A percentile compares a stretch with the other conserved stretches of the same genome.
Evolutionary conservation across 2,329 filamentous ascomycete genomes (phyloP).

Genomic region (Monilinia fructigena): DNA sequence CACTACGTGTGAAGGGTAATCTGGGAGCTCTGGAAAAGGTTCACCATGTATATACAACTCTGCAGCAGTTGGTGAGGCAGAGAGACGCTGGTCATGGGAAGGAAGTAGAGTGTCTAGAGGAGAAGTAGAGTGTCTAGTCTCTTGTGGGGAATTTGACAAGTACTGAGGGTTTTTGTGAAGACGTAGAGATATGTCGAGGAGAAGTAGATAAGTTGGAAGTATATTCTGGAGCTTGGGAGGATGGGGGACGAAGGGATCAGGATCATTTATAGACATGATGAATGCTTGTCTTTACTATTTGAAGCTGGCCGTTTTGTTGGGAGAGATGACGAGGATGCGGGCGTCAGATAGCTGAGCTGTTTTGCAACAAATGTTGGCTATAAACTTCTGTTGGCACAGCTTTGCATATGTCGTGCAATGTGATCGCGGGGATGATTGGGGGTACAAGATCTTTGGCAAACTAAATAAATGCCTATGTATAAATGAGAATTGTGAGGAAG

Average conservation of each 20-base stretch:
- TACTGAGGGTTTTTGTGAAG: neutral
- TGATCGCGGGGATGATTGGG: conserved; percentile 2
- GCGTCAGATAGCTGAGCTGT: neutral
- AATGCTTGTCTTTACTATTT: conserved; percentile 2
- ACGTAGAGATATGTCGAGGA: conserved; percentile 1
- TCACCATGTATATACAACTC: conserved; percentile 13
- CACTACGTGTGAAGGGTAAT: neutral
- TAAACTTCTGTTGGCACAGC: neutral
- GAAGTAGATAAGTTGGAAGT: neutral
- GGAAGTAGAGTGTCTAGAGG: neutral
- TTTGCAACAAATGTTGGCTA: neutral
- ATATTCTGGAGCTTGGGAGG: conserved; percentile 6
- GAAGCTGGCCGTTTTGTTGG: conserved; percentile 2
- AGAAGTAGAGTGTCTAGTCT: conserved; percentile 2
- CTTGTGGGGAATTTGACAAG: conserved; percentile 11
- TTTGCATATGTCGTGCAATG: conserved; percentile 18
- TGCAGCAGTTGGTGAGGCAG: conserved; percentile 5
- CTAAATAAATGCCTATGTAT: too few relatives aligned
- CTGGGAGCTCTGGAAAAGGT: conserved; percentile 13
- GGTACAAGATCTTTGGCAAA: conserved; percentile 1
- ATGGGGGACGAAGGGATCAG: conserved; percentile 7
- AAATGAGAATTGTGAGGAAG: neutral
- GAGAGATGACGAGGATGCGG: conserved; percentile 9
- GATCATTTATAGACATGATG: conserved; percentile 17
- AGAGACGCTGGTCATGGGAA: neutral